These are phyloP conservation scores for Zarea fungicola DNA, from an alignment of 2,329 filamentous ascomycete species.

Conservation along the genomic window DNA sequence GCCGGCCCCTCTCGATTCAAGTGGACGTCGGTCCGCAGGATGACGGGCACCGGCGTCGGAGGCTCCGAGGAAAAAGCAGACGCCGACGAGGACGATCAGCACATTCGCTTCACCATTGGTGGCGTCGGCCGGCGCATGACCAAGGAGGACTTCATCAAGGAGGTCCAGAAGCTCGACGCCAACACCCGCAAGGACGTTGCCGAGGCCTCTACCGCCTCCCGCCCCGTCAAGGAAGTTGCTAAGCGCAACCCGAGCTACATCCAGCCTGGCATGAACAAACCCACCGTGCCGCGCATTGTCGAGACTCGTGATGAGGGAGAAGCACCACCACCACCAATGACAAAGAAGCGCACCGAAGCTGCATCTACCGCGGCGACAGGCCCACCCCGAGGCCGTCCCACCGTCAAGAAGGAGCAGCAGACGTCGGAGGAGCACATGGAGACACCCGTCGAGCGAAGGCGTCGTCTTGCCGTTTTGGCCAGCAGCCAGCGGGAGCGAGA, in stretches of 20 bases:
- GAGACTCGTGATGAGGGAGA: conserved; percentile 4
- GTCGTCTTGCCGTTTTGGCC: conserved; percentile 51
- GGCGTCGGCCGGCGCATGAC: conserved; percentile 70
- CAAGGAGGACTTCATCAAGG: conserved; percentile 72
- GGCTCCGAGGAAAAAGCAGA: conserved; percentile 26
- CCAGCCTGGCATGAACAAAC: neutral
- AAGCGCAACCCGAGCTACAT: conserved; percentile 21
- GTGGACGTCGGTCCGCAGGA: conserved; percentile 6
- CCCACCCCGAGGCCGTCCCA: conserved; percentile 9
- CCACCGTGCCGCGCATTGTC: conserved; percentile 10
- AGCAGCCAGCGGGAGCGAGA: neutral
- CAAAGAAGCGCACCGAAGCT: neutral
- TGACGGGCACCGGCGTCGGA: conserved; percentile 11
- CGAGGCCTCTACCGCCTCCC: conserved; percentile 44
- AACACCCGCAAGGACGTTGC: conserved; percentile 54
- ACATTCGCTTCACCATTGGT: conserved; percentile 71
- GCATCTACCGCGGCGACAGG: no score
- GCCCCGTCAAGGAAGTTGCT: conserved; percentile 44
- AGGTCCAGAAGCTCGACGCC: conserved; percentile 67
- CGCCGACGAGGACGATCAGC: conserved; percentile 63
- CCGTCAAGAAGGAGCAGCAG: neutral
- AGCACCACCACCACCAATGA: neutral
- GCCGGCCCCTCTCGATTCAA: neutral
- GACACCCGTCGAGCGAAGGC: conserved; percentile 63
- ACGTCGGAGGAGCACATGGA: conserved; percentile 40